Conservation (phyloP, 2,329 filamentous ascomycete genomes). For the Zopfia rhizophila region DNA sequence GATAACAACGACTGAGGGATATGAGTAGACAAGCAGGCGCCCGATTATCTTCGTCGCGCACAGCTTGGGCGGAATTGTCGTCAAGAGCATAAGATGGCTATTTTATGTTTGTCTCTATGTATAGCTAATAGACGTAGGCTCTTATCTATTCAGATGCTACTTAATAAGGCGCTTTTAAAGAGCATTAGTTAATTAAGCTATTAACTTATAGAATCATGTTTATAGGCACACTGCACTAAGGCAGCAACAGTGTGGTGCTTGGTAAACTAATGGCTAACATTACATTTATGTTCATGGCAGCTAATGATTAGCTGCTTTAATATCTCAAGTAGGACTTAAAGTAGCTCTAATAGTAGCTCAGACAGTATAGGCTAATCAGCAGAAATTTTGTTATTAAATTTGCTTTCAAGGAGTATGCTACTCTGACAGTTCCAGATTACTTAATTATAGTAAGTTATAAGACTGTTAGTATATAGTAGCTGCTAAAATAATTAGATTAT, state of each 20-base stretch:
- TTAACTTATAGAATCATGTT: constrained; percentile 54
- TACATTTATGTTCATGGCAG: constrained; percentile 45
- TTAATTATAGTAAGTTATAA: constrained; percentile 35
- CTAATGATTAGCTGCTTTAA: constrained; percentile 42
- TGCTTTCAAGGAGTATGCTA: constrained; percentile 44
- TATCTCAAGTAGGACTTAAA: constrained; percentile 50
- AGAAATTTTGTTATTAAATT: constrained; percentile 49
- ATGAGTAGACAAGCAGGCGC: constrained; percentile 34
- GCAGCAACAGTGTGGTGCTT: constrained; percentile 42
- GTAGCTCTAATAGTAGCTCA: constrained; percentile 48
- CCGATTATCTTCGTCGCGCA: constrained; percentile 48
- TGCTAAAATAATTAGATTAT: constrained; percentile 42
- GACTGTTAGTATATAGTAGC: constrained; percentile 1
- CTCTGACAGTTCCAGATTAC: constrained; percentile 33
- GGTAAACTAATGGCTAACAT: constrained; percentile 44
- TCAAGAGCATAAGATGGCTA: constrained; percentile 42
- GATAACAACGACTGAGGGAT: constrained; percentile 16
- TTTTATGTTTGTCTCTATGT: constrained; percentile 12
- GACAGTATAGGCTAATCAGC: constrained; percentile 48
- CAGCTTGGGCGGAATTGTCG: constrained; percentile 47
- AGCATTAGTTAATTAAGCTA: constrained; percentile 44
- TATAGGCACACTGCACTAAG: constrained; percentile 53
- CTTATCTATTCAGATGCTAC: constrained; percentile 50
- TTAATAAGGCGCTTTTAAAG: constrained; percentile 31
- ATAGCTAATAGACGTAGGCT: constrained; percentile 37